Conservation (phyloP, 495 filamentous ascomycete species). For the Rusavskia elegans region DNA sequence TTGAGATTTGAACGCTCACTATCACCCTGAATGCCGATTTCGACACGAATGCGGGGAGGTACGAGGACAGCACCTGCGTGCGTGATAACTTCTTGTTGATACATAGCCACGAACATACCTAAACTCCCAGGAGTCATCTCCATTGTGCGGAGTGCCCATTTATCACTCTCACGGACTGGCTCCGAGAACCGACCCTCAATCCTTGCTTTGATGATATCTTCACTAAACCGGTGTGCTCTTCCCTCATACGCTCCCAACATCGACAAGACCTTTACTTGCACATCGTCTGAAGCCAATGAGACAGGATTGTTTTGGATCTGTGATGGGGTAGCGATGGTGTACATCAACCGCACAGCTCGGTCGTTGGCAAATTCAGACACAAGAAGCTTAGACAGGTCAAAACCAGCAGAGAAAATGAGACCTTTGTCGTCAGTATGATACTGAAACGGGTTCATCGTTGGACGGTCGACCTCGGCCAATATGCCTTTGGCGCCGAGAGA, state of each 20-base stretch:
- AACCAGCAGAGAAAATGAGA: slow-evolving; percentile 56
- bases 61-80: background rate
- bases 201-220: slow-evolving; percentile 74
- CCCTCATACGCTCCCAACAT: slow-evolving; percentile 54
- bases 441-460: slow-evolving; percentile 11
- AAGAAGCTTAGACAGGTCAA: slow-evolving; percentile 50
- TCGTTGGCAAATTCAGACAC: slow-evolving; percentile 68
- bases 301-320: background rate
- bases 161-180: slow-evolving; percentile 56
- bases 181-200: slow-evolving; percentile 75
- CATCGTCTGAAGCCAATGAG: background rate
- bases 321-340: slow-evolving; percentile 21
- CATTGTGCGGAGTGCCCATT: slow-evolving; percentile 62
- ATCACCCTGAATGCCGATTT: background rate
- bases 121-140: slow-evolving; percentile 41
- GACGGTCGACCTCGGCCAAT: slow-evolving; percentile 67
- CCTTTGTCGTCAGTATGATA: slow-evolving; percentile 44
- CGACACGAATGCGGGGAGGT: slow-evolving; percentile 2
- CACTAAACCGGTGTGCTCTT: slow-evolving; percentile 56
- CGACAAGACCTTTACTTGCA: slow-evolving; percentile 3
- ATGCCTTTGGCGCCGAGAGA: slow-evolving; percentile 56
- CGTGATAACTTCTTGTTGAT: slow-evolving; percentile 44
- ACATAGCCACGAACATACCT: slow-evolving; percentile 57
- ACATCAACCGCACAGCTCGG: slow-evolving; percentile 54
- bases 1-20: background rate